These are phyloP conservation scores for Kluyveromyces dobzhanskii DNA, from an alignment of 805 yeast genomes.

Conservation along the genomic window DNA sequence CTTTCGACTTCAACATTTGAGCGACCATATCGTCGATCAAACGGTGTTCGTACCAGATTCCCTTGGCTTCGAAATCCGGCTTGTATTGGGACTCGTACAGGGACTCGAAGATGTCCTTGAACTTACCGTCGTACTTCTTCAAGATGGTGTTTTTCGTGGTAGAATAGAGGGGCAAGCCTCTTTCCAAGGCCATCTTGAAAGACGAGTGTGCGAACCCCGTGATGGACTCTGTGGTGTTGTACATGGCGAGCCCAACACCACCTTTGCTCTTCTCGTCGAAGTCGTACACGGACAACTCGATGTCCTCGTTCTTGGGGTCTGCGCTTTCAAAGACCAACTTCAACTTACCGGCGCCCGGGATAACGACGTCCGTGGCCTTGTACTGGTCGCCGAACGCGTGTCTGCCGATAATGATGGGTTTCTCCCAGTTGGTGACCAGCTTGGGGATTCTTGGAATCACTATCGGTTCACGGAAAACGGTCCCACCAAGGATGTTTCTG, in stretches of 20 bases:
- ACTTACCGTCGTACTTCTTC: constrained; percentile 89
- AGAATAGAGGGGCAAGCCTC: constrained; percentile 72
- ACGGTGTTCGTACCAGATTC: constrained; percentile 96
- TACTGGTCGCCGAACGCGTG: constrained; percentile 98
- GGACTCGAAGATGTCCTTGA: constrained; percentile 86
- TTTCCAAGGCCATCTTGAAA: constrained; percentile 75
- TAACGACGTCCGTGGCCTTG: constrained; percentile 79
- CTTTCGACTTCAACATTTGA: constrained; percentile 92
- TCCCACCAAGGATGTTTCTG: constrained; percentile 91
- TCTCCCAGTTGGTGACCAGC: constrained; percentile 84
- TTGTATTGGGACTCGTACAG: constrained; percentile 67
- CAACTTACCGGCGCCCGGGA: constrained; percentile 73
- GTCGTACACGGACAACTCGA: constrained; percentile 34
- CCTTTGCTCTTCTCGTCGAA: constrained; percentile 44
- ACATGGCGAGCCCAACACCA: constrained; percentile 83
- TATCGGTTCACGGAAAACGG: constrained; percentile 95
- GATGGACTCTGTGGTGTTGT: constrained; percentile 90
- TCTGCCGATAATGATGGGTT: constrained; percentile 94
- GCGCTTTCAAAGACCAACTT: constrained; percentile 68
- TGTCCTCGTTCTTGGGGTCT: constrained; percentile 37
- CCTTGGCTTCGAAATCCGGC: constrained; percentile 59
- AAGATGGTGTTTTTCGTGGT: constrained; percentile 93
- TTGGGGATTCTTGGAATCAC: constrained; percentile 84
- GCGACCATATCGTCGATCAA: constrained; percentile 98
- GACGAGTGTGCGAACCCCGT: constrained; percentile 88